Conservation (phyloP, 2,329 filamentous ascomycete genomes). For the Monilinia fructigena region DNA sequence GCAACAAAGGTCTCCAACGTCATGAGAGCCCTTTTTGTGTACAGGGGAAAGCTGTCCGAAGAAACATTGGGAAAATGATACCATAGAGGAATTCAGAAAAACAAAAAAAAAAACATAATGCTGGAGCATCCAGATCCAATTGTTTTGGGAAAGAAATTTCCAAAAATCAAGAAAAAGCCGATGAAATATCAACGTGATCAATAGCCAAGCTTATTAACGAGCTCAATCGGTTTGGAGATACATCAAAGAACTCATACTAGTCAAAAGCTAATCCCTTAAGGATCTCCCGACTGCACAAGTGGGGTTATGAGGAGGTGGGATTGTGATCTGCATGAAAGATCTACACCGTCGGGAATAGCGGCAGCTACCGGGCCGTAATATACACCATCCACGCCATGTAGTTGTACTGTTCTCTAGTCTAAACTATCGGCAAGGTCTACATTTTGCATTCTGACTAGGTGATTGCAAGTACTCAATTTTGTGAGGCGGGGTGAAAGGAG, state of each 20-base stretch:
- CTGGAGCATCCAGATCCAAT: constrained; percentile 22
- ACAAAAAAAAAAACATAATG: constrained; percentile 26
- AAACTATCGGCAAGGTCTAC: no score
- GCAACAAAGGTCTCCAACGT: constrained; percentile 41
- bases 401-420: no score
- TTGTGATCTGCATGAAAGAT: background rate
- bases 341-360: background rate
- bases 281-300: background rate
- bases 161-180: constrained; percentile 11
- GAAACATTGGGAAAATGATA: constrained; percentile 38
- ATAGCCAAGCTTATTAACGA: background rate
- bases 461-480: no score
- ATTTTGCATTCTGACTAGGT: no score
- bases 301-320: background rate
- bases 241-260: background rate
- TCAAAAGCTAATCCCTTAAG: background rate
- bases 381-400: background rate
- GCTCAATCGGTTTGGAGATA: background rate
- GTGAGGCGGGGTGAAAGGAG: background rate
- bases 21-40: constrained; percentile 44
- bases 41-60: constrained; percentile 38
- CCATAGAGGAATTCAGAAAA: constrained; percentile 41
- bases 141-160: background rate
- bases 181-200: background rate
- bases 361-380: no score